Percentiles rank a stretch among this genome's conserved stretches.
Conservation (phyloP, 164 flowering plant genomes). For the Taxillus chinensis region DNA sequence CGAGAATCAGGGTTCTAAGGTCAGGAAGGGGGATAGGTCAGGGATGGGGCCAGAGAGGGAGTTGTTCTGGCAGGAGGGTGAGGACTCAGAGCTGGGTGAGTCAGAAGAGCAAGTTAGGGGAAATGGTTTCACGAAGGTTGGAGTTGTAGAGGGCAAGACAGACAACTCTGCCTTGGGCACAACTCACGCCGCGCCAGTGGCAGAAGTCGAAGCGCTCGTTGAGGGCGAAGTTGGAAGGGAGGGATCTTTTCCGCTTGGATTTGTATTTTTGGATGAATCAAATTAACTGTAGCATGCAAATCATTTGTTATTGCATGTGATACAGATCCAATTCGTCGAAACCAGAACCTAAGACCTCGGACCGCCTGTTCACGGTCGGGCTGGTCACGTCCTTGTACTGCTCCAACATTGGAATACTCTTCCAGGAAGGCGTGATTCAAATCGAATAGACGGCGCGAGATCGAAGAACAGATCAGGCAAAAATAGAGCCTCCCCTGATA, state of each 20-base stretch:
- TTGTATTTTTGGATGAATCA: too few relatives aligned
- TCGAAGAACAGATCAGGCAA: slow-evolving; percentile 65
- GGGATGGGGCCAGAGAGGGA: slow-evolving; percentile 38
- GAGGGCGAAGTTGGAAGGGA: slow-evolving; percentile 24
- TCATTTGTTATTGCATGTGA: too few relatives aligned
- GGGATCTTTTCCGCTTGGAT: too few relatives aligned
- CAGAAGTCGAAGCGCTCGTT: slow-evolving; percentile 35
- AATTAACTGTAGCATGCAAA: too few relatives aligned
- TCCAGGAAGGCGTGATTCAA: slow-evolving; percentile 50
- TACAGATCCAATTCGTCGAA: too few relatives aligned
- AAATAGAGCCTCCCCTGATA: slow-evolving; percentile 42
- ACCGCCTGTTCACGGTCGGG: too few relatives aligned
- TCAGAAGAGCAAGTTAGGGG: slow-evolving; percentile 21
- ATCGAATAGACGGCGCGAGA: slow-evolving; percentile 39
- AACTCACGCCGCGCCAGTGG: slow-evolving; percentile 33
- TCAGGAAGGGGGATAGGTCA: slow-evolving; percentile 28
- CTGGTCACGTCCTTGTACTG: too few relatives aligned
- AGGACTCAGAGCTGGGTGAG: slow-evolving; percentile 43
- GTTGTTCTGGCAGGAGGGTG: slow-evolving; percentile 29
- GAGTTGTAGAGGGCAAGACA: slow-evolving; percentile 14
- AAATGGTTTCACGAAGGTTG: slow-evolving; percentile 23
- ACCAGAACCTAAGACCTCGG: too few relatives aligned
- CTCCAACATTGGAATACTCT: slow-evolving; percentile 27
- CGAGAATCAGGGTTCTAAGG: slow-evolving; percentile 26
- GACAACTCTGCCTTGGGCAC: slow-evolving; percentile 32